Base-by-base conservation (phyloP, 352 stramenopile genomes). In the Globisporangium irregulare region DNA sequence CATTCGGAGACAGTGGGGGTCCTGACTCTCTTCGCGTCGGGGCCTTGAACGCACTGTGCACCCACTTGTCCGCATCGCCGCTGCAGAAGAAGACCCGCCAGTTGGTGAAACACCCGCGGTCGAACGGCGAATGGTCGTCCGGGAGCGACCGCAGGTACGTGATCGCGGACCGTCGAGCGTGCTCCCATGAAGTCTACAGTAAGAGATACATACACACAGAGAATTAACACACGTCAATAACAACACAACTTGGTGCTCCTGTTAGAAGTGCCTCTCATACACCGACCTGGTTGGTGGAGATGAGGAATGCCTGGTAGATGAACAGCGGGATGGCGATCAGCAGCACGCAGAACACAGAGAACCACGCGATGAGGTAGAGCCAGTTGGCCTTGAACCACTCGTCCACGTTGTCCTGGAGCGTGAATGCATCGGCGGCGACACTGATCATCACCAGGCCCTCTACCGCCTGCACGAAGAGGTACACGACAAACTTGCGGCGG, bases 331-430 rank as follows among this genome's bases (percentile, higher is more conserved):
- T 64, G n/a, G 69, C 74, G 41, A 94, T 77, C 34, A 91, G 69
- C 56, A 92, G 69, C 67, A 77, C 70, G 54, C 80, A 89, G 56
- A 90, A 67, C 51, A 89, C 59, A 15, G 80, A 76, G 69, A 90
- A 75, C 73, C 79, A 92, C 32, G 81, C 71, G 25, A 92, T 69
- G 59, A 94, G 80, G 66, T 75, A 92, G 59, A 83, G 69, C 61
- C 78, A 76, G 67, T 92, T 94, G 53, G 69, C 81, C n/a, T 73
- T 70, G 67, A 94, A 81, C 86, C 86, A 94, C 64, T 90, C 81
- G 56, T 92, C 84, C 38, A 91, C 32, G 24, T 73, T 82, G 15
- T 81, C 73, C 71, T 81, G 70, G 22, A 92, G 63, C 12, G 78
- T 76, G 57, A 92, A 84, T 4, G 82, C 82, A 20, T 72, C 56